Evolutionary conservation across 306 rosid genomes (phyloP).

Genomic region (Cicer pinnatifidum): DNA sequence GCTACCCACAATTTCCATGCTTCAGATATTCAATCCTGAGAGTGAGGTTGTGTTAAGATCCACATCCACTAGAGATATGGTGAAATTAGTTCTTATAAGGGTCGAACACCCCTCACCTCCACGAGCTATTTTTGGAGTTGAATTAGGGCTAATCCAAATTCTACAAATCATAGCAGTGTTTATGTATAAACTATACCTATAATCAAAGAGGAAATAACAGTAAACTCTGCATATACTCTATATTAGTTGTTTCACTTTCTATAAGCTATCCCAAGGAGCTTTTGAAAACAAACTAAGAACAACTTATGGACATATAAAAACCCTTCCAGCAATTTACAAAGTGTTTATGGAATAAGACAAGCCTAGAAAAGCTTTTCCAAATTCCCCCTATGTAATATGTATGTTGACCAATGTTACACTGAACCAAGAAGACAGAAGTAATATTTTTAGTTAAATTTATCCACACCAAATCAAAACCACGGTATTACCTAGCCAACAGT

Average conservation of each 20-base stretch:
- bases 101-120: neutral
- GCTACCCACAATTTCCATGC: neutral
- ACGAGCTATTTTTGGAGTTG: neutral
- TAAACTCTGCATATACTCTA: too few relatives aligned
- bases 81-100: neutral
- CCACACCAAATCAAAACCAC: conserved; percentile 25
- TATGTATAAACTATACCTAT: neutral
- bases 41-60: neutral
- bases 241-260: too few relatives aligned
- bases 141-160: neutral
- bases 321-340: neutral
- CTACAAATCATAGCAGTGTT: neutral
- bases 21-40: neutral
- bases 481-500: conserved; percentile 16
- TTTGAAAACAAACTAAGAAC: neutral
- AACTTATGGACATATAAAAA: neutral
- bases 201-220: too few relatives aligned
- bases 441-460: neutral
- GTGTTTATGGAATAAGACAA: neutral
- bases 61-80: neutral
- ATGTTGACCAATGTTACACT: conserved; percentile 1
- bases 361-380: neutral
- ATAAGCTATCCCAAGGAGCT: neutral
- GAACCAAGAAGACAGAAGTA: conserved; percentile 6
- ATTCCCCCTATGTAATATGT: neutral